Evolutionary conservation across 108 stramenopile genomes (phyloP).

Genomic region (Cylindrotheca closterium): DNA sequence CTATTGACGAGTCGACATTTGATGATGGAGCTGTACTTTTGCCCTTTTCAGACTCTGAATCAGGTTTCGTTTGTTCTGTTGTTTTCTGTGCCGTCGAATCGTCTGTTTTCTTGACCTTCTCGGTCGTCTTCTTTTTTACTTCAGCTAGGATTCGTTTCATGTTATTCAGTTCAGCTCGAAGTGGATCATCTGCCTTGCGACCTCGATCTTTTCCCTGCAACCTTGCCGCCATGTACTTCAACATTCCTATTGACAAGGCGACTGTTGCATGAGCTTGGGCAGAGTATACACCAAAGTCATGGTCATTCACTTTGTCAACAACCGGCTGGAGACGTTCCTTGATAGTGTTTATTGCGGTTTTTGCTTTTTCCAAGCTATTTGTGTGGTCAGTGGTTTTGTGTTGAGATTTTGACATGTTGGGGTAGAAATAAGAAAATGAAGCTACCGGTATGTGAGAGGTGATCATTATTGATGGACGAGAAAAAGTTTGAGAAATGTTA

Average conservation of each 20-base stretch:
- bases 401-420: background rate
- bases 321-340: slow-evolving; percentile 28
- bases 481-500: background rate
- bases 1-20: too few relatives aligned
- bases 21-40: too few relatives aligned
- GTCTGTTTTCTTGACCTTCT: background rate
- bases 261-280: slow-evolving; percentile 65
- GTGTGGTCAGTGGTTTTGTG: slow-evolving; percentile 11
- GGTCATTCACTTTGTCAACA: slow-evolving; percentile 21
- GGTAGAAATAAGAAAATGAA: background rate
- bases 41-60: background rate
- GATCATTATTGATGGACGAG: background rate
- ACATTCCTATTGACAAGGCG: slow-evolving; percentile 71
- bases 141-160: slow-evolving; percentile 65
- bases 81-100: background rate
- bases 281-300: slow-evolving; percentile 18
- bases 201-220: slow-evolving; percentile 63
- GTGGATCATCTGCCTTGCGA: slow-evolving; percentile 57
- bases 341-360: slow-evolving; percentile 34
- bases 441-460: background rate
- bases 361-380: slow-evolving; percentile 29
- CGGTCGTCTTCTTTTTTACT: slow-evolving; percentile 19
- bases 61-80: background rate
- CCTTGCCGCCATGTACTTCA: slow-evolving; percentile 78
- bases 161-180: slow-evolving; percentile 69